Percentiles rank a stretch among this genome's conserved stretches.
Evolutionary conservation across 2,329 filamentous ascomycete species (phyloP).

Genomic region (Ilyonectria robusta): DNA sequence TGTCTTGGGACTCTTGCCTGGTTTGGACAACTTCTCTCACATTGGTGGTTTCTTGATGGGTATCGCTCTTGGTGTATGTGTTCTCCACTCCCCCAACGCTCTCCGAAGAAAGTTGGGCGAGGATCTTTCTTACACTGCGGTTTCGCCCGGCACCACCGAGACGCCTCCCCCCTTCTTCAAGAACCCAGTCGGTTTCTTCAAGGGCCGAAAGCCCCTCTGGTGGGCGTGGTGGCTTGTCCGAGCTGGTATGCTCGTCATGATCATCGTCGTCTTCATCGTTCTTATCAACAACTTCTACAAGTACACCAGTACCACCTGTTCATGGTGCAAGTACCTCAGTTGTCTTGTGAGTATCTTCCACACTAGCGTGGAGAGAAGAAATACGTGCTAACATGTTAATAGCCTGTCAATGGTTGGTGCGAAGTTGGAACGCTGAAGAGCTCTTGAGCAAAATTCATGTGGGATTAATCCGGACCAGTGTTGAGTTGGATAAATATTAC

Average conservation of each 20-base stretch:
- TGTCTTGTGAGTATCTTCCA: constrained; percentile 81
- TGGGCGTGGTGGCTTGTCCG: constrained; percentile 97
- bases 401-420: constrained; percentile 79
- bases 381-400: constrained; percentile 40
- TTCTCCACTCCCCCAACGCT: constrained; percentile 89
- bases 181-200: constrained; percentile 85
- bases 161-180: constrained; percentile 70
- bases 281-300: constrained; percentile 93
- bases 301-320: constrained; percentile 77
- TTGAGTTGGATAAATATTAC: constrained; percentile 4
- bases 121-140: constrained; percentile 79
- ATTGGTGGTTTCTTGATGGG: constrained; percentile 98
- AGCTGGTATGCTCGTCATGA: constrained; percentile 81
- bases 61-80: constrained; percentile 85
- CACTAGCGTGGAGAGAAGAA: not conserved
- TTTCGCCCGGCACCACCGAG: constrained; percentile 66
- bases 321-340: constrained; percentile 95
- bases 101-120: constrained; percentile 81
- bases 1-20: constrained; percentile 90
- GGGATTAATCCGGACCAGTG: not conserved
- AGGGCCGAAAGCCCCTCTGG: constrained; percentile 92
- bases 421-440: constrained; percentile 61
- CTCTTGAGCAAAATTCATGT: constrained; percentile 13
- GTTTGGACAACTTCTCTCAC: constrained; percentile 96
- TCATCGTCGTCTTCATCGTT: constrained; percentile 87